Conservation (phyloP, 2,329 filamentous ascomycete genomes). For the Harringtonia lauricola region DNA sequence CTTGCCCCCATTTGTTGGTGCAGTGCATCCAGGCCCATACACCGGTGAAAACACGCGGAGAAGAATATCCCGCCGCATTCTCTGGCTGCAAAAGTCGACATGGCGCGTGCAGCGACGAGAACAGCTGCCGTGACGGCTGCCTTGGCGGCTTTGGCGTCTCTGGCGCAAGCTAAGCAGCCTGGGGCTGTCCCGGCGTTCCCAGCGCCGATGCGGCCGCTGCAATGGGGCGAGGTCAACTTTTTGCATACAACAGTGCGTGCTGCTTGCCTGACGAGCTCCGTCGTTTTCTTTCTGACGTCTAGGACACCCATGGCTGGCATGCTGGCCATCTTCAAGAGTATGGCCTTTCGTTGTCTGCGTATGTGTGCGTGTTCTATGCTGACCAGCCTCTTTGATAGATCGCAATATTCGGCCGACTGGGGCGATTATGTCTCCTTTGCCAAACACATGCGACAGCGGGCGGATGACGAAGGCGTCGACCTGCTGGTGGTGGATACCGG, state of each 20-base stretch:
- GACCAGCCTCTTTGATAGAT: constrained; percentile 31
- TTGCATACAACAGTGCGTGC: constrained; percentile 66
- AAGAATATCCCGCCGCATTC: too few species aligned
- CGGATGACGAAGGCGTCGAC: constrained; percentile 69
- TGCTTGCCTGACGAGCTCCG: not conserved
- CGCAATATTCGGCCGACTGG: constrained; percentile 93
- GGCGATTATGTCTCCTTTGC: constrained; percentile 95
- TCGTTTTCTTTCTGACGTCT: not conserved
- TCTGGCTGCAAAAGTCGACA: not conserved
- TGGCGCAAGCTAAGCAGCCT: constrained; percentile 54
- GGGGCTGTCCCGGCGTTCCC: constrained; percentile 65
- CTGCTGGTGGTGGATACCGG: constrained; percentile 92
- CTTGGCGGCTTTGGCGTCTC: constrained; percentile 15
- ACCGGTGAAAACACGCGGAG: too few species aligned
- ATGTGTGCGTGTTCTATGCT: too few species aligned
- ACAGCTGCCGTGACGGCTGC: constrained; percentile 3
- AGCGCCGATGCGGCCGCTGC: constrained; percentile 71
- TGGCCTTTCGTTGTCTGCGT: constrained; percentile 14
- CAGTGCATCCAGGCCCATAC: too few species aligned
- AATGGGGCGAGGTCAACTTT: constrained; percentile 94
- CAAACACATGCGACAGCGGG: constrained; percentile 65
- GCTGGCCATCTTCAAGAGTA: constrained; percentile 87
- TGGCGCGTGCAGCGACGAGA: not conserved
- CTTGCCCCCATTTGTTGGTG: too few species aligned
- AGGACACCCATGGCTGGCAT: constrained; percentile 89